These are phyloP conservation scores for Cydonia oblonga DNA, from an alignment of 331 rosid genomes.

Conservation along the genomic window DNA sequence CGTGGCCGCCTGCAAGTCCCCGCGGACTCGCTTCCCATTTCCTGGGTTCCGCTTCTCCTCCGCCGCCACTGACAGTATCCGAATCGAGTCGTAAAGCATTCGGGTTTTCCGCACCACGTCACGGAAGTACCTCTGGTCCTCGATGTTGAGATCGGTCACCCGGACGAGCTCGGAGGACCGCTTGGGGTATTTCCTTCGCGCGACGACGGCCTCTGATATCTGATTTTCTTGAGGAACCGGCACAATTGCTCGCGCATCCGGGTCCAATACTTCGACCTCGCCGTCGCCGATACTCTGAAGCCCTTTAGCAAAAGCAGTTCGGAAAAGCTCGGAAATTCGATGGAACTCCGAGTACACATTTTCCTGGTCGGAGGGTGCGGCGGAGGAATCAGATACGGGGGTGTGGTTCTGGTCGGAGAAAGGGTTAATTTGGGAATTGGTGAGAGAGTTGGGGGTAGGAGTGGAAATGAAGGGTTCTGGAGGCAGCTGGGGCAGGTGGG, in stretches of 20 bases:
- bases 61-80: constrained; percentile 33
- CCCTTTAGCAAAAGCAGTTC: constrained; percentile 37
- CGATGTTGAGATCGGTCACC: constrained; percentile 42
- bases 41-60: constrained; percentile 32
- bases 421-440: constrained; percentile 12
- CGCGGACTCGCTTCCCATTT: constrained; percentile 21
- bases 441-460: constrained; percentile 9
- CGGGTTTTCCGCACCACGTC: constrained; percentile 53
- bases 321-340: constrained; percentile 58
- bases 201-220: constrained; percentile 12
- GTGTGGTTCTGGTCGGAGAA: background rate
- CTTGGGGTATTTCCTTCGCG: constrained; percentile 19
- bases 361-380: constrained; percentile 13
- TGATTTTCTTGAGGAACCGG: constrained; percentile 32
- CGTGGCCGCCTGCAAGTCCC: constrained; percentile 57
- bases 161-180: constrained; percentile 67
- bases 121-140: constrained; percentile 48
- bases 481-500: constrained; percentile 1
- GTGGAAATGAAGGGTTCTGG: constrained; percentile 9
- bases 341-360: constrained; percentile 49
- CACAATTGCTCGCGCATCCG: constrained; percentile 50
- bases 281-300: background rate
- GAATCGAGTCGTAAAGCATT: constrained; percentile 59
- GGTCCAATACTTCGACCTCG: constrained; percentile 23
- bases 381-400: constrained; percentile 16